These are phyloP conservation scores for Fagus crenata DNA, from an alignment of 306 rosid species.

Conservation along the genomic window DNA sequence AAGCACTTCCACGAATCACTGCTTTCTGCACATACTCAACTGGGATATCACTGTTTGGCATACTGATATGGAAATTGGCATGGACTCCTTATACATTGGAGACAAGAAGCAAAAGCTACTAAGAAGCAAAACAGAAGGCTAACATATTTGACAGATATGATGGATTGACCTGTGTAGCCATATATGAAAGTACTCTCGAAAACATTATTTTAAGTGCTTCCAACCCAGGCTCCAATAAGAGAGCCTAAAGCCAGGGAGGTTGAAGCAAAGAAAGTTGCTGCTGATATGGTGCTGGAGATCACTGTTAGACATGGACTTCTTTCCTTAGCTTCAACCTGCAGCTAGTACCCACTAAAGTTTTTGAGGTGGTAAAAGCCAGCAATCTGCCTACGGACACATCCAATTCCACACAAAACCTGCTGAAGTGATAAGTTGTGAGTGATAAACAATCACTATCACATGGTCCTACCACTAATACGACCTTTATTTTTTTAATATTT, in stretches of 20 bases:
- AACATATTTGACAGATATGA: not conserved
- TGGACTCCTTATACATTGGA: slow-evolving; percentile 6
- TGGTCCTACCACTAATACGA: too few relatives aligned
- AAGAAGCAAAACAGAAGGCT: slow-evolving; percentile 2
- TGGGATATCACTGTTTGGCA: not conserved
- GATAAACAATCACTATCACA: too few relatives aligned
- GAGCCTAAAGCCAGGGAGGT: slow-evolving; percentile 5
- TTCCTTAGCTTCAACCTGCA: slow-evolving; percentile 3
- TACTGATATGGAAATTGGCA: slow-evolving; percentile 2
- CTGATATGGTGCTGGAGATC: slow-evolving; percentile 2
- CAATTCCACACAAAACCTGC: too few relatives aligned
- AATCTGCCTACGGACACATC: too few relatives aligned
- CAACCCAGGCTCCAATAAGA: slow-evolving; percentile 1
- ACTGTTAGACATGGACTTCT: not conserved
- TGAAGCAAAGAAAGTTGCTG: slow-evolving; percentile 8
- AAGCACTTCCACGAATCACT: not conserved
- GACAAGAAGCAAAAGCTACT: not conserved
- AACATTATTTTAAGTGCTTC: not conserved
- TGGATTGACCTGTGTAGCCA: not conserved
- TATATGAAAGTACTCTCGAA: not conserved
- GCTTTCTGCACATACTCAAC: not conserved
- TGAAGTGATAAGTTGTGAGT: too few relatives aligned
- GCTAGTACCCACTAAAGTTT: slow-evolving; percentile 4
- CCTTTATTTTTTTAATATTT: too few relatives aligned
- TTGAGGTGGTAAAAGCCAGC: not conserved